Percentiles rank a stretch among this genome's conserved stretches.
Evolutionary conservation across 2,329 filamentous ascomycete genomes (phyloP).

Genomic region (Fonsecaea nubica): DNA sequence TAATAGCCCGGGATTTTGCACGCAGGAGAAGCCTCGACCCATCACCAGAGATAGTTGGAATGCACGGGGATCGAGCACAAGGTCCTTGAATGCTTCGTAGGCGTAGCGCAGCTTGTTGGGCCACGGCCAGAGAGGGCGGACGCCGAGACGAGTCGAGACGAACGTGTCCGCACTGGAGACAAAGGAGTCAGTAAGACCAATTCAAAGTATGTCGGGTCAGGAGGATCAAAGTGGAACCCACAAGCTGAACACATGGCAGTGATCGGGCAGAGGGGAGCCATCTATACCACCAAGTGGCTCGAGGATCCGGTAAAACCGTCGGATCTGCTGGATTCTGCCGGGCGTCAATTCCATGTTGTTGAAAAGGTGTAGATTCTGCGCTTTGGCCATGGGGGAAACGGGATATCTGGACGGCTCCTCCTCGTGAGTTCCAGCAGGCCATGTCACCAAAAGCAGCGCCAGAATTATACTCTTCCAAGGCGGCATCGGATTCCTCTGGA

Average conservation of each 20-base stretch:
- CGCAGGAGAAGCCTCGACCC: conserved; percentile 14
- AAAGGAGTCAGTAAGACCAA: background rate
- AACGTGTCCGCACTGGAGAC: conserved; percentile 12
- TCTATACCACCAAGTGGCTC: conserved; percentile 15
- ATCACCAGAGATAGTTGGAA: conserved; percentile 18
- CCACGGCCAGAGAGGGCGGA: conserved; percentile 23
- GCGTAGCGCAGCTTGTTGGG: conserved; percentile 8
- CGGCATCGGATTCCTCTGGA: background rate
- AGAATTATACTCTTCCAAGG: background rate
- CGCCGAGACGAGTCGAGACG: conserved; percentile 13
- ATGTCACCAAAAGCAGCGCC: conserved; percentile 12
- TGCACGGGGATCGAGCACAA: conserved; percentile 12
- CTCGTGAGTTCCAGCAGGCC: conserved; percentile 2
- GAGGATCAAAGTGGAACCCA: background rate
- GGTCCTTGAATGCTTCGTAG: conserved; percentile 5
- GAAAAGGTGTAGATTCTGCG: conserved; percentile 12
- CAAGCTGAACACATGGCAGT: conserved; percentile 7
- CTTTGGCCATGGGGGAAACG: conserved; percentile 12
- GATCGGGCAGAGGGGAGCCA: background rate
- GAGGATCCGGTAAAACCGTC: conserved; percentile 1
- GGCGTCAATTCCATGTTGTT: conserved; percentile 16
- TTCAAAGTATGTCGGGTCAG: background rate
- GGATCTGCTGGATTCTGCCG: conserved; percentile 11
- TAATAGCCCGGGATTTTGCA: conserved; percentile 5
- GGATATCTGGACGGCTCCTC: conserved; percentile 16